These are phyloP conservation scores for Kernera saxatilis DNA, from an alignment of 345 rosid genomes.

Conservation along the genomic window DNA sequence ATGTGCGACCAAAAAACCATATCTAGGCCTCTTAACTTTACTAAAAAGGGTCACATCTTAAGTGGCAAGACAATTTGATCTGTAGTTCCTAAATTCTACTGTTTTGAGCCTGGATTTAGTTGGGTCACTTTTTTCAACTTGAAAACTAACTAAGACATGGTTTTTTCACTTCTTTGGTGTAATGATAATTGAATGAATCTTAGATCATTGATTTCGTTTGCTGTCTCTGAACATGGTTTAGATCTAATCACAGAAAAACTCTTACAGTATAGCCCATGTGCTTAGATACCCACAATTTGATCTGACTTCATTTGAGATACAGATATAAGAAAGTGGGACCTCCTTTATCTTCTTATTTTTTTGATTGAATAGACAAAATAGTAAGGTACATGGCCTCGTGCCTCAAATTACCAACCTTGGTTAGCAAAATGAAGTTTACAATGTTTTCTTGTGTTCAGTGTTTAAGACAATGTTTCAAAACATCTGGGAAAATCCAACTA, in stretches of 20 bases:
- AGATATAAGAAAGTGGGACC: neutral
- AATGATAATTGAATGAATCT: neutral
- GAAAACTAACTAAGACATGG: neutral
- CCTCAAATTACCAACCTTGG: slow-evolving; percentile 1
- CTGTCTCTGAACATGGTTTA: slow-evolving; percentile 1
- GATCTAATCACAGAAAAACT: slow-evolving; percentile 7
- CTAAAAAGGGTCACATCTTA: neutral
- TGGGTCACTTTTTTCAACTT: neutral
- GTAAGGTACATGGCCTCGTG: neutral
- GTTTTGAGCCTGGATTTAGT: neutral
- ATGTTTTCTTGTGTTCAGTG: slow-evolving; percentile 20
- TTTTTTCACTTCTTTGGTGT: neutral
- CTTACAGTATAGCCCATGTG: slow-evolving; percentile 19
- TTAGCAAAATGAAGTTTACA: neutral
- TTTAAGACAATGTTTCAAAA: slow-evolving; percentile 1
- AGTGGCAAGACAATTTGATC: neutral
- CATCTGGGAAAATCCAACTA: neutral
- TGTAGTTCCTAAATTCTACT: neutral
- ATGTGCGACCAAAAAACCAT: too few species aligned
- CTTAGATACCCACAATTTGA: neutral
- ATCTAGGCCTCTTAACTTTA: neutral
- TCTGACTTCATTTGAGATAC: neutral
- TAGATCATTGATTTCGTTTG: neutral
- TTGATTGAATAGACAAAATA: neutral
- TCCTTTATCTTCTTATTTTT: neutral